Conservation (phyloP, 1,139 yeast genomes). For the Nadsonia commutata region DNA sequence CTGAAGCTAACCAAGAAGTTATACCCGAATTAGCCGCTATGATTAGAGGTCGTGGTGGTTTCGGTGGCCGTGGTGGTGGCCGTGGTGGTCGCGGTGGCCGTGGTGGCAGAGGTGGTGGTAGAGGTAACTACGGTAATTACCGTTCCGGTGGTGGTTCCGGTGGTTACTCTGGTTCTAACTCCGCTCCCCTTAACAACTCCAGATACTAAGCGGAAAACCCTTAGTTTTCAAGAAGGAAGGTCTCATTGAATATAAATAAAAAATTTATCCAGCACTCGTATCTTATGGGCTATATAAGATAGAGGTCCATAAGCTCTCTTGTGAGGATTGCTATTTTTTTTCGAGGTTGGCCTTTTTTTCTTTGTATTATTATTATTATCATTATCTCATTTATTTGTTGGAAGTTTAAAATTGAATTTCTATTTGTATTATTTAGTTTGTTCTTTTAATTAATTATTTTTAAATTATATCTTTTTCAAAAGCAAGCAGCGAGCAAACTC, state of each 20-base stretch:
- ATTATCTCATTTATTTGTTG: too few species aligned
- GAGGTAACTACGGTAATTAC: constrained; percentile 33
- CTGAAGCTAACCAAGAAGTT: constrained; percentile 88
- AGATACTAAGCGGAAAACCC: too few species aligned
- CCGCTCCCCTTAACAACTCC: constrained; percentile 7
- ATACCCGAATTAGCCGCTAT: constrained; percentile 35
- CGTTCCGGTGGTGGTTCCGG: constrained; percentile 31
- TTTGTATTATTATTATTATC: not conserved
- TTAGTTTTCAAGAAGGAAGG: too few species aligned
- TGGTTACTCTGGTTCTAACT: constrained; percentile 14
- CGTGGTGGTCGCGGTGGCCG: constrained; percentile 46
- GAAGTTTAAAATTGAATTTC: too few species aligned
- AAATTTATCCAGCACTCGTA: too few species aligned
- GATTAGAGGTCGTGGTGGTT: constrained; percentile 34
- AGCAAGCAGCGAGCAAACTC: too few species aligned
- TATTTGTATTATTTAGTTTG: not conserved
- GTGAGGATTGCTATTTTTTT: too few species aligned
- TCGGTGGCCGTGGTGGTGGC: constrained; percentile 37
- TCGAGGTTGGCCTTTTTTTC: not conserved
- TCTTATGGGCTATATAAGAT: too few species aligned
- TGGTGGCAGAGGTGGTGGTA: constrained; percentile 32
- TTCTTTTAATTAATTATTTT: not conserved
- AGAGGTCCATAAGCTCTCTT: too few species aligned
- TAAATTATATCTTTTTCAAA: too few species aligned
- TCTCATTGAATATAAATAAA: too few species aligned